These are phyloP conservation scores for Cynanchum wilfordii DNA, from an alignment of 257 asterid species.

Conservation along the genomic window DNA sequence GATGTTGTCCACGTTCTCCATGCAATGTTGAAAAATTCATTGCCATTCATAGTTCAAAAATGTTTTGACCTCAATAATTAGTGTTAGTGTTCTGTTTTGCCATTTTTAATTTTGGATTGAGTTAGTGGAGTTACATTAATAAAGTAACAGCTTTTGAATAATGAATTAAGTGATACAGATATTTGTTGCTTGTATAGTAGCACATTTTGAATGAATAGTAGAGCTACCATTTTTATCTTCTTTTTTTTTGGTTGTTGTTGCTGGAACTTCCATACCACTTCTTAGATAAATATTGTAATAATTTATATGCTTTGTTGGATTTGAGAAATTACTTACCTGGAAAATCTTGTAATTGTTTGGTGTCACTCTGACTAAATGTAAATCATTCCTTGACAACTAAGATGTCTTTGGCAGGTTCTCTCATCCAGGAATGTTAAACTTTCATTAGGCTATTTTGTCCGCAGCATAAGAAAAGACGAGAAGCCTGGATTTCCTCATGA, in stretches of 20 bases:
- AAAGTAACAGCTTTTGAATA: neutral
- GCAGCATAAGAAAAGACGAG: constrained; percentile 45
- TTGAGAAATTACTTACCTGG: neutral
- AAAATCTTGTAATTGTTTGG: neutral
- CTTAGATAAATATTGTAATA: neutral
- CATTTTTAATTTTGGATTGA: neutral
- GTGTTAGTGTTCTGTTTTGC: neutral
- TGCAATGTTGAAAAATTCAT: neutral
- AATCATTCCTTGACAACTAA: neutral
- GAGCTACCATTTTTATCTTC: neutral
- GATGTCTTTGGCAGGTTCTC: constrained; percentile 56
- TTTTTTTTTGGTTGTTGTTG: neutral
- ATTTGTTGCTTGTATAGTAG: neutral
- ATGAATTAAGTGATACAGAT: neutral
- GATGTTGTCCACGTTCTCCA: neutral
- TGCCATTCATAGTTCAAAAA: neutral
- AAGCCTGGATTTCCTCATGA: constrained; percentile 29
- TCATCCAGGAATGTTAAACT: constrained; percentile 82
- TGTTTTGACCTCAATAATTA: neutral
- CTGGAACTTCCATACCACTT: neutral
- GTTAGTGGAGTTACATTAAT: neutral
- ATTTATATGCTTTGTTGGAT: neutral
- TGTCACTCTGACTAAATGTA: neutral
- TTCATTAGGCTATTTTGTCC: constrained; percentile 76
- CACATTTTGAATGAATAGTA: neutral